Percentiles rank a stretch among this genome's conserved stretches.
Conservation (phyloP, 148 eudicot genomes). For the Rhododendron ovatum region DNA sequence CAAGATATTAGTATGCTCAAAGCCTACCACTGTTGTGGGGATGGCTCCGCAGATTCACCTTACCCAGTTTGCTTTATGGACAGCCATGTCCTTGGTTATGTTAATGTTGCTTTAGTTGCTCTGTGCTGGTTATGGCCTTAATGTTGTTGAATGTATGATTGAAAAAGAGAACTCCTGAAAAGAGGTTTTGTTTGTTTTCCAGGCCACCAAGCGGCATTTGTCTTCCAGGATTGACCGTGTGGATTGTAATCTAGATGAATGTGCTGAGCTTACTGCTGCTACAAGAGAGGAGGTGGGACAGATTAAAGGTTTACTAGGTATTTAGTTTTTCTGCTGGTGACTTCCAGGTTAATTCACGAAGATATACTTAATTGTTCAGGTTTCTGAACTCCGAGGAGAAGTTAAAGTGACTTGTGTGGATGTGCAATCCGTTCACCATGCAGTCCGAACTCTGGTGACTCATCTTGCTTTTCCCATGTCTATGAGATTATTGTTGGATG, state of each 20-base stretch:
- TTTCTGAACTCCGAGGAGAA: constrained; percentile 46
- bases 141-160: neutral
- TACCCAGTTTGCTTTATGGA: neutral
- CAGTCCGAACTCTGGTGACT: constrained; percentile 49
- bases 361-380: constrained; percentile 19
- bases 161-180: neutral
- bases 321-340: neutral
- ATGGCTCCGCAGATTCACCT: neutral
- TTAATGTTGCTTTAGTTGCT: neutral
- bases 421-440: constrained; percentile 39
- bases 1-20: neutral
- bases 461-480: constrained; percentile 3
- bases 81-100: neutral
- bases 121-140: neutral
- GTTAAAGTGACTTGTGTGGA: constrained; percentile 33
- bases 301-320: constrained; percentile 8
- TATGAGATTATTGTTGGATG: neutral
- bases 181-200: constrained; percentile 14
- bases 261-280: constrained; percentile 33
- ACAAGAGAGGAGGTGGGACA: constrained; percentile 47
- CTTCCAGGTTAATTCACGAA: neutral
- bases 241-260: constrained; percentile 45
- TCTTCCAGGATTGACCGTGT: constrained; percentile 50
- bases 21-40: neutral
- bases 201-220: constrained; percentile 47